Evolutionary conservation across 345 rosid species (phyloP).

Genomic region (Linum trigynum): DNA sequence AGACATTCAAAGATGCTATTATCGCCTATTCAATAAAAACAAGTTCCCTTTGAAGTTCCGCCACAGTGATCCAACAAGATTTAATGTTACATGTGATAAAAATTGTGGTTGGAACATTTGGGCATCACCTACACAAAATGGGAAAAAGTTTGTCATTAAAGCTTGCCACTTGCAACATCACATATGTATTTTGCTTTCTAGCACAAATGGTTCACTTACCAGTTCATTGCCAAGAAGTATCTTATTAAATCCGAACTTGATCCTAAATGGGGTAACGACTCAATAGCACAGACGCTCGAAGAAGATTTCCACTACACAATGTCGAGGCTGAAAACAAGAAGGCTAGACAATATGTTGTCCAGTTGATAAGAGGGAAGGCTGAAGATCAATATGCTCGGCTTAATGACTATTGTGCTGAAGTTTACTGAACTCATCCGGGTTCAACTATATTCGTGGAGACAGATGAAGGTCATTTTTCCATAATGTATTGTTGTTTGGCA

Average conservation of each 20-base stretch:
- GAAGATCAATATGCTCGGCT: neutral
- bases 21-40: neutral
- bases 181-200: neutral
- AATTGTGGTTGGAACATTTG: neutral
- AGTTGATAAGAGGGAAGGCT: neutral
- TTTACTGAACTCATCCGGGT: neutral
- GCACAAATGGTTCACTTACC: neutral
- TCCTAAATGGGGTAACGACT: neutral
- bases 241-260: neutral
- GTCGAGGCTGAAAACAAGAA: neutral
- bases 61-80: neutral
- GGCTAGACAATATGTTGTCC: neutral
- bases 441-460: neutral
- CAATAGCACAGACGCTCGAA: neutral
- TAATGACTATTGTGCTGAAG: neutral
- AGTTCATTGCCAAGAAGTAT: neutral
- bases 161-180: neutral
- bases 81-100: neutral
- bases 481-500: neutral
- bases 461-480: neutral
- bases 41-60: neutral
- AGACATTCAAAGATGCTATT: neutral
- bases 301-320: neutral
- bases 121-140: neutral
- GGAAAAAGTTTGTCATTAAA: neutral